Evolutionary conservation across 306 rosid species (phyloP).

Genomic region (Cicer cuneatum): DNA sequence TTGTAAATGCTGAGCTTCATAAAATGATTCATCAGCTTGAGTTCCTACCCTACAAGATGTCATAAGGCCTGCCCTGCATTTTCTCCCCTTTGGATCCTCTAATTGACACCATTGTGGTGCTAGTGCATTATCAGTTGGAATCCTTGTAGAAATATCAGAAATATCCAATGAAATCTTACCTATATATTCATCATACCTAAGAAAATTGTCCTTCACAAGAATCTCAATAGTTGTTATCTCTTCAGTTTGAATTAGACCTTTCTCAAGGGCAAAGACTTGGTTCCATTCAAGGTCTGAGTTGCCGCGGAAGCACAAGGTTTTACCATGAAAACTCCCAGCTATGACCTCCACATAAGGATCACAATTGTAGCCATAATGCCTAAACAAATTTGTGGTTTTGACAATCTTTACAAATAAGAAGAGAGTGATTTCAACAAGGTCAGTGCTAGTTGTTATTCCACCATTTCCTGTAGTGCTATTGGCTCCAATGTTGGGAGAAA

Average conservation of each 20-base stretch:
- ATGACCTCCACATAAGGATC: conserved; percentile 47
- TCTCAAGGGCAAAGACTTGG: conserved; percentile 50
- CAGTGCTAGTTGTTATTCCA: conserved; percentile 33
- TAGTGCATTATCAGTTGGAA: conserved; percentile 44
- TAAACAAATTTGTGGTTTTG: conserved; percentile 36
- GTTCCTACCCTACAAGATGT: conserved; percentile 52
- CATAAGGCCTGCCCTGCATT: conserved; percentile 44
- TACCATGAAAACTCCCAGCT: conserved; percentile 37
- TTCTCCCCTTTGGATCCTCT: conserved; percentile 31
- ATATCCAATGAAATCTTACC: conserved; percentile 31
- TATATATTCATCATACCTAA: not conserved
- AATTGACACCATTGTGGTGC: conserved; percentile 43
- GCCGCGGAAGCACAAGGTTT: conserved; percentile 17
- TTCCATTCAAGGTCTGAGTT: conserved; percentile 45
- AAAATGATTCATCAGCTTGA: conserved; percentile 50
- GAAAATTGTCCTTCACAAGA: conserved; percentile 15
- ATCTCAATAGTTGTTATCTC: conserved; percentile 42
- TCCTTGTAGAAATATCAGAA: conserved; percentile 39
- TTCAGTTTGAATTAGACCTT: conserved; percentile 15
- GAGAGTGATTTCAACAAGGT: conserved; percentile 48
- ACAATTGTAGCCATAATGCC: not conserved
- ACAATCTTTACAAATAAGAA: conserved; percentile 49
- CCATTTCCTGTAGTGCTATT: conserved; percentile 1
- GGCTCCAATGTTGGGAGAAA: conserved; percentile 45
- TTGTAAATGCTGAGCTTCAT: conserved; percentile 44